phyloP scores from a whole-genome alignment of 2,329 filamentous ascomycete genomes.

The Botrytis galanthina region DNA sequence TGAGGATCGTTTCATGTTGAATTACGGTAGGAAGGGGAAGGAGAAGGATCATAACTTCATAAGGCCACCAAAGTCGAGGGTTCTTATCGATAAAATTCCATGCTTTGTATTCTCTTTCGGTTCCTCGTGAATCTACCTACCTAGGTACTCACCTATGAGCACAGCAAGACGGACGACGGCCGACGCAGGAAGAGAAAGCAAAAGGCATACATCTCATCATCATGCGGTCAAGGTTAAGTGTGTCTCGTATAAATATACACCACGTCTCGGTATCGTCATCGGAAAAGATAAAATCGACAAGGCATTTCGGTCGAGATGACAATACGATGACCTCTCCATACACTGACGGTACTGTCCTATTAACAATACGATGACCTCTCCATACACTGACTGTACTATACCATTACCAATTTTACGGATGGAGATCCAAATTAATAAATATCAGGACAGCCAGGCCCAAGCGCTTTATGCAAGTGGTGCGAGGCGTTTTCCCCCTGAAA shows the following conservation, averaged over 20 bases:
- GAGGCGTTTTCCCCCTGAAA: slow-evolving; percentile 14
- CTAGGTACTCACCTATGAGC: no score
- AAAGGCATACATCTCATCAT: not conserved
- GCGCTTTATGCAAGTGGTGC: slow-evolving; percentile 3
- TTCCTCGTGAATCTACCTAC: not conserved
- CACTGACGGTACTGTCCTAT: no score
- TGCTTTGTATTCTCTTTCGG: not conserved
- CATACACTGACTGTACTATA: no score
- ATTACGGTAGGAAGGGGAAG: not conserved
- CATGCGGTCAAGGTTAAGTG: not conserved
- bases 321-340: not conserved
- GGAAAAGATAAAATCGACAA: not conserved
- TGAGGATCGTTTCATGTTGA: slow-evolving; percentile 2
- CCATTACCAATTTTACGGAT: not conserved
- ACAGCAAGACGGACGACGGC: no score
- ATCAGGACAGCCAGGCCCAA: not conserved
- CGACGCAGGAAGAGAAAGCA: not conserved
- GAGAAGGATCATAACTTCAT: no score
- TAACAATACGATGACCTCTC: not conserved
- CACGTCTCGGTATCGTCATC: not conserved
- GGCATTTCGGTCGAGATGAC: not conserved
- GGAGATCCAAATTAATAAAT: not conserved
- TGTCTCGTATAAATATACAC: not conserved
- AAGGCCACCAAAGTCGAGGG: not conserved
- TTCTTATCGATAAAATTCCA: not conserved